Base-by-base conservation (phyloP, 139 green algal genomes). In the Zygnema circumcarinatum region DNA sequence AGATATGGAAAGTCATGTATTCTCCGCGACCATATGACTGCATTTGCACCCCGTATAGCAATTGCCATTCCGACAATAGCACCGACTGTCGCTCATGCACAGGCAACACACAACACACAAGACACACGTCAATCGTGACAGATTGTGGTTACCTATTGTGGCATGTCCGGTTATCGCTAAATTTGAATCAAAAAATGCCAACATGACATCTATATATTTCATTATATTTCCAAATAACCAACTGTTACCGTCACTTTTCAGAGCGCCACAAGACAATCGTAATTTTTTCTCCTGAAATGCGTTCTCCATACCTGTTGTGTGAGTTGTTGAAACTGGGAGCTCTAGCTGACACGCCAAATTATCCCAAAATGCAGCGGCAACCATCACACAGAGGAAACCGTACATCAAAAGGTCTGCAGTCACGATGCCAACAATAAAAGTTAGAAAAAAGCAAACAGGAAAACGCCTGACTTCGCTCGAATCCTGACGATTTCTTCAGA, bases 291-390 rank as follows among this genome's bases (percentile, higher is more conserved):
- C n/a, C n/a, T n/a, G n/a, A n/a, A n/a, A n/a, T 72, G n/a, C n/a
- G n/a, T n/a, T n/a, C n/a, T n/a, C n/a, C n/a, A n/a, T 52, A 86
- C 62, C 87, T 40, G 85, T 91, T 0, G 92, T 89, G 83, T 94
- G 92, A 0, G 92, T 94, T 29, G 92, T 93, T 1, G 87, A 92
- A 0, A 93, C 88, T 39, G 90, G 90, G 87, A 93, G 90, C 22
- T 67, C 87, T 74, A 79, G 80, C 20, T 56, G 86, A 47, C 86
- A 88, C 31, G 87, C 86, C 38, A 93, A 52, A n/a, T 93, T 85
- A 81, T 93, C 72, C 88, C 92, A 94, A 21, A 90, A 38, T 16
- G 81, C 75, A 0, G 88, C 92, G 20, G 87, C 67, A 25, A 90
- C 47, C 56, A 94, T 85, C 0, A 86, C 85, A 76, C 86, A 92